These are phyloP conservation scores for Alternaria gaisen DNA, from an alignment of 2,329 filamentous ascomycete species.

Conservation along the genomic window DNA sequence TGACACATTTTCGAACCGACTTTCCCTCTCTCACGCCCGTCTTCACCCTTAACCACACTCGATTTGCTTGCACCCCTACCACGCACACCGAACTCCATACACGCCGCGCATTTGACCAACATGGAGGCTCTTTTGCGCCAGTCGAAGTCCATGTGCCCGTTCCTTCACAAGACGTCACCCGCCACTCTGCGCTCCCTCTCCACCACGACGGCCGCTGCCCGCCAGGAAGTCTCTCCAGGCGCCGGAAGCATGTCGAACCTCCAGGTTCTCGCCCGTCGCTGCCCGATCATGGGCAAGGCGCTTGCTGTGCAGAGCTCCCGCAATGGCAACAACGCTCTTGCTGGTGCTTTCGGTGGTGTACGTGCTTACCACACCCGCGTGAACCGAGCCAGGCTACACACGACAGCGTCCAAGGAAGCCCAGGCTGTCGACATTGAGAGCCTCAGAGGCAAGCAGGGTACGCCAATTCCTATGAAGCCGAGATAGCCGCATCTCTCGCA, in stretches of 20 bases:
- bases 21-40: conserved; percentile 5
- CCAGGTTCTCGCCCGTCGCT: conserved; percentile 91
- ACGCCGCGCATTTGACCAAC: conserved; percentile 31
- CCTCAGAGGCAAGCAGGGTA: conserved; percentile 54
- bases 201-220: conserved; percentile 72
- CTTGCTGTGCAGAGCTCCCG: conserved; percentile 79
- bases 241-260: conserved; percentile 97
- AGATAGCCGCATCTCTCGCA: neutral
- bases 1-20: conserved; percentile 21
- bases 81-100: neutral
- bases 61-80: neutral
- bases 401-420: conserved; percentile 78
- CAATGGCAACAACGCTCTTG: conserved; percentile 56
- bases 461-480: neutral
- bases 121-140: conserved; percentile 97
- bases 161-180: conserved; percentile 92
- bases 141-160: conserved; percentile 96
- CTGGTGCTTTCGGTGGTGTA: conserved; percentile 60
- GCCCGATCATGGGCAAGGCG: conserved; percentile 98
- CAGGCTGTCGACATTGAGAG: conserved; percentile 71
- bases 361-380: conserved; percentile 60
- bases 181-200: conserved; percentile 90
- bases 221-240: conserved; percentile 73
- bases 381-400: conserved; percentile 80
- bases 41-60: conserved; percentile 3